These are phyloP conservation scores for Lactuca sativa DNA, from an alignment of 129 eudicot genomes.

Conservation along the genomic window DNA sequence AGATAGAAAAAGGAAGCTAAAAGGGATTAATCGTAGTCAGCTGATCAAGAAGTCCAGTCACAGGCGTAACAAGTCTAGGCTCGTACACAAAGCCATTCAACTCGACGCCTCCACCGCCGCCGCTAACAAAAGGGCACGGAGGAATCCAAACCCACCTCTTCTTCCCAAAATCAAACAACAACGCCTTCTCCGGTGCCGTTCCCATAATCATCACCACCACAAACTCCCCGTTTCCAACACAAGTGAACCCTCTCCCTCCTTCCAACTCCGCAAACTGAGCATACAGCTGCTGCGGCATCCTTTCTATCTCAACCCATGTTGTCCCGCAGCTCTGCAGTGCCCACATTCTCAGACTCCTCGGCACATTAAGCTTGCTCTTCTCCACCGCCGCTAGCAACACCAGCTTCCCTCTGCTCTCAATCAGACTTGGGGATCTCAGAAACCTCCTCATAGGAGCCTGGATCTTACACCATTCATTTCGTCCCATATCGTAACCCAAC, in stretches of 20 bases:
- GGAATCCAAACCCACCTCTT: conserved; percentile 92
- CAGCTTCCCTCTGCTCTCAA: conserved; percentile 59
- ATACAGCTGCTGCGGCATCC: conserved; percentile 91
- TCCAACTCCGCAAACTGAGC: conserved; percentile 70
- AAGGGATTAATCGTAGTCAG: conserved; percentile 45
- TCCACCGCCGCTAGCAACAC: conserved; percentile 81
- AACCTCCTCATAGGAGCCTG: conserved; percentile 94
- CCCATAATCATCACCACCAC: conserved; percentile 58
- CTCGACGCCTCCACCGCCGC: conserved; percentile 31
- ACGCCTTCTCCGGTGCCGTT: conserved; percentile 40
- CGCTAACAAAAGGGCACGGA: conserved; percentile 47
- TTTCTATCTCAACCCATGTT: conserved; percentile 74
- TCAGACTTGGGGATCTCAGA: conserved; percentile 70
- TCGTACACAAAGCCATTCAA: conserved; percentile 80
- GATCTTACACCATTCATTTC: conserved; percentile 66
- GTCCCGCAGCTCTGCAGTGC: conserved; percentile 58
- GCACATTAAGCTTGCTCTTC: conserved; percentile 91
- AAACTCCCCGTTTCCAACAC: conserved; percentile 82
- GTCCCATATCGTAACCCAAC: conserved; percentile 44
- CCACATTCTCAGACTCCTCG: conserved; percentile 77
- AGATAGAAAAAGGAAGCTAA: conserved; percentile 11
- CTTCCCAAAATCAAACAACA: conserved; percentile 68
- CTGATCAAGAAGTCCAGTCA: conserved; percentile 74
- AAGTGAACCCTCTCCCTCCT: conserved; percentile 70
- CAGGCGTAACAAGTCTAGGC: conserved; percentile 81